Percentiles rank a stretch among this genome's conserved stretches.
Evolutionary conservation across 306 rosid genomes (phyloP).

Genomic region (Sindora glabra): DNA sequence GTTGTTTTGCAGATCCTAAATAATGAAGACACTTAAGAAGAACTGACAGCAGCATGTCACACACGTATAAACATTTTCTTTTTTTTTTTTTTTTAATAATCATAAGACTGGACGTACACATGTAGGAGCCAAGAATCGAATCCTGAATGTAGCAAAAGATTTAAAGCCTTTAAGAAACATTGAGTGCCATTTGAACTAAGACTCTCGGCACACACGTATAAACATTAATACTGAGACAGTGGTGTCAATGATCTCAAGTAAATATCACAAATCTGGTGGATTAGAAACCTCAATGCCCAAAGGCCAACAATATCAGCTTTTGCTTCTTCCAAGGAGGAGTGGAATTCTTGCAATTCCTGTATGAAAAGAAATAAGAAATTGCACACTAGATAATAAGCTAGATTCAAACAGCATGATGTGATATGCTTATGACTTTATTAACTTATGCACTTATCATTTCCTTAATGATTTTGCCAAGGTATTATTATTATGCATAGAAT

Average conservation of each 20-base stretch:
- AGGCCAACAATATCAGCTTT: constrained; percentile 64
- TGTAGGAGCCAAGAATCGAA: background rate
- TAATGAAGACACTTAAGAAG: background rate
- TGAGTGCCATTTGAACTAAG: no score
- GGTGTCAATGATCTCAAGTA: background rate
- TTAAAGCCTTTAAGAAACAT: no score
- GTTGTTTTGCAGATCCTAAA: background rate
- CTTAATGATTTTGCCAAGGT: background rate
- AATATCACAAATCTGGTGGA: constrained; percentile 25
- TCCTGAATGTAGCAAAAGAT: no score
- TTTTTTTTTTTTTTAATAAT: no score
- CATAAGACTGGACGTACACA: constrained; percentile 6
- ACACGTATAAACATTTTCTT: background rate
- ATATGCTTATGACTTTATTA: background rate
- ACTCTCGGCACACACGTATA: background rate
- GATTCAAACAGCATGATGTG: background rate
- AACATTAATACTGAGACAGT: background rate
- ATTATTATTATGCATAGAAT: background rate
- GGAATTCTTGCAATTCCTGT: constrained; percentile 56
- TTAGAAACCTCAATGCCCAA: constrained; percentile 43
- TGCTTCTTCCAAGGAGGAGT: constrained; percentile 55
- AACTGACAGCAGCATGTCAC: background rate
- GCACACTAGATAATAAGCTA: background rate
- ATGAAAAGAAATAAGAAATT: background rate
- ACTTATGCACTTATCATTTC: background rate